phyloP scores from a whole-genome alignment of 169 alveolate genomes.

The Besnoitia besnoiti region DNA sequence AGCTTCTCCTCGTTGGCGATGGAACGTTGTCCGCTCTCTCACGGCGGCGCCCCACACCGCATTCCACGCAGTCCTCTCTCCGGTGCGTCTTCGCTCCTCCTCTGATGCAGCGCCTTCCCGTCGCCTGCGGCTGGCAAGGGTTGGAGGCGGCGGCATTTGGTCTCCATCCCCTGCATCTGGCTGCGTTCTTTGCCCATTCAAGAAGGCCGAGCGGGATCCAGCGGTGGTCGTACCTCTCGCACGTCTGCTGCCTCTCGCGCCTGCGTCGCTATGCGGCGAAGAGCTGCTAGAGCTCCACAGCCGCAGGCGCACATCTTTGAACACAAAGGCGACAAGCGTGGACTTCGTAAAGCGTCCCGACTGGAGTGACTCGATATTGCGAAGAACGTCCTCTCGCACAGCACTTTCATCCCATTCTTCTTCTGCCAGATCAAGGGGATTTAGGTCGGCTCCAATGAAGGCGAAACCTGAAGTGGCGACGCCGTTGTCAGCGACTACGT shows the following conservation, averaged over 20 bases:
- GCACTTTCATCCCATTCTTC: slow-evolving; percentile 33
- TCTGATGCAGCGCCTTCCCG: neutral
- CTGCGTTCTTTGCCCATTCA: too few species aligned
- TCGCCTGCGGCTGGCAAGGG: neutral
- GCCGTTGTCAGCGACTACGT: neutral
- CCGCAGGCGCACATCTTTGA: neutral
- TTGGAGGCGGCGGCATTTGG: too few species aligned
- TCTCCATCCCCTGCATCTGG: too few species aligned
- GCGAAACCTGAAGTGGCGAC: neutral
- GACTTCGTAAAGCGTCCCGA: neutral
- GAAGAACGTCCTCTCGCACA: neutral
- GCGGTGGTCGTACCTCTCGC: too few species aligned
- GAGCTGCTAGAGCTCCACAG: slow-evolving; percentile 15
- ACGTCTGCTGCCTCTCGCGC: too few species aligned
- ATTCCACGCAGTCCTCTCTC: neutral
- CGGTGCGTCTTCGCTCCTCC: too few species aligned
- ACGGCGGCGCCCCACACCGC: neutral
- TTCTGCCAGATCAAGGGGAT: neutral
- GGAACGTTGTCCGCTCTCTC: neutral
- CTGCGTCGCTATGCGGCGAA: too few species aligned
- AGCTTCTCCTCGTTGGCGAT: neutral
- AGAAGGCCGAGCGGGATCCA: too few species aligned
- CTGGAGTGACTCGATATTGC: neutral
- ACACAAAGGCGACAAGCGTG: neutral
- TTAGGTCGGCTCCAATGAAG: neutral